Base-by-base conservation (phyloP, 75 land plant species). In the Pinus albicaulis region DNA sequence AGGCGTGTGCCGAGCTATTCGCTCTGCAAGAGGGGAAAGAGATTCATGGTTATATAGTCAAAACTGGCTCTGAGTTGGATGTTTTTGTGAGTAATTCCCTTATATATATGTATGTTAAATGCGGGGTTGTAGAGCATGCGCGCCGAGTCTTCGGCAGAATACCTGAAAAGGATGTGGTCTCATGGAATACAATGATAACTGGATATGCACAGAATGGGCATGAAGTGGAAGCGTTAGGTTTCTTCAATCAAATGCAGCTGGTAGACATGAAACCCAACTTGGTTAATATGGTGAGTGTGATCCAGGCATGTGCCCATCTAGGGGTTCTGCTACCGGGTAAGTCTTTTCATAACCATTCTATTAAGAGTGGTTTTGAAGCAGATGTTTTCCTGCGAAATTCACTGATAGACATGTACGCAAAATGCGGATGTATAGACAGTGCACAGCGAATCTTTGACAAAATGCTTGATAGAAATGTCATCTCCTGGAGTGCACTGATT, bases 141-240 rank as follows among this genome's bases (percentile, higher is more conserved):
- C 74, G 82, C 7, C 76, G 79, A 66, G 34, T 87, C 80, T 87
- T 92, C 72, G 82, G 78, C 57, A 76, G 68, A 80, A 81, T 82
- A 58, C 28, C 69, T 75, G 76, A 74, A 19, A 82, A 83, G 68
- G 86, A 90, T 77, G 84, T 89, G 81, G 87, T 87, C 22, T 80
- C 90, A 63, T 92, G 92, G 92, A 86, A 85, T 74, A 76, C 89
- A 1, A 81, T 92, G 79, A 86, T 92, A 26, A 85, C 84, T 69
- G 90, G 86, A 41, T 89, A 80, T 79, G 84, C 82, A 15, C 84
- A 82, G 56, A 44, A 83, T 59, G 91, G 87, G 53, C 2, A 7
- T 38, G 66, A 76, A 0, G 15, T 12, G 1, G 82, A 83, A 44
- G 92, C 91, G 0, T 60, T 90, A 55, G 24, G 60, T 19, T 56